Evolutionary conservation across 768 basidiomycete genomes (phyloP).

Genomic region (Porpolomopsis calyptriformis): DNA sequence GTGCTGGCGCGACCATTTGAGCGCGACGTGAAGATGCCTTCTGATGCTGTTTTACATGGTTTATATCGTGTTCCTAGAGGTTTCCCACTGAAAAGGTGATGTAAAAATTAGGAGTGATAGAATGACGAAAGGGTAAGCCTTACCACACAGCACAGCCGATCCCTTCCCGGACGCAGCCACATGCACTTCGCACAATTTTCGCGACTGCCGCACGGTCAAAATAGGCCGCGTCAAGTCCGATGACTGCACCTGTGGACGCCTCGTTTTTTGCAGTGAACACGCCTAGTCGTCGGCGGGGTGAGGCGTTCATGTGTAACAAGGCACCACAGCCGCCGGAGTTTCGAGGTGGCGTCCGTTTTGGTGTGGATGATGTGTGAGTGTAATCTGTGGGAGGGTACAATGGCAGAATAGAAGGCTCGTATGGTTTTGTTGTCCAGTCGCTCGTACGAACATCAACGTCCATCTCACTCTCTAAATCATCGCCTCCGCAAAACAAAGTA

Average conservation of each 20-base stretch:
- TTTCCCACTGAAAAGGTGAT: conserved; percentile 41
- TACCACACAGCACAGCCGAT: conserved; percentile 55
- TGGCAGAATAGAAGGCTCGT: conserved; percentile 28
- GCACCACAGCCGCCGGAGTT: conserved; percentile 54
- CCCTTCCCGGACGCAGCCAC: conserved; percentile 59
- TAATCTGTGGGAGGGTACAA: conserved; percentile 22
- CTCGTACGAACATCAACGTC: conserved; percentile 2
- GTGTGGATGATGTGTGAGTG: conserved; percentile 13
- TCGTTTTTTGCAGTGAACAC: conserved; percentile 50
- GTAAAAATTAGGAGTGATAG: conserved; percentile 8
- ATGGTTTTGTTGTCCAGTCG: conserved; percentile 11
- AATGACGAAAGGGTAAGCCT: conserved; percentile 12
- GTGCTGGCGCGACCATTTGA: conserved; percentile 11
- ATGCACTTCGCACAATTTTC: conserved; percentile 43
- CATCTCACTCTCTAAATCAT: conserved; percentile 12
- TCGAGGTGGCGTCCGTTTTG: conserved; percentile 11
- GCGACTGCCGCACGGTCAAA: conserved; percentile 41
- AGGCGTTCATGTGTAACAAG: conserved; percentile 45
- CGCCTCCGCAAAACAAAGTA: conserved; percentile 31
- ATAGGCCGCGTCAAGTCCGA: conserved; percentile 46
- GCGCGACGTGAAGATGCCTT: conserved; percentile 27
- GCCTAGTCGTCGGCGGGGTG: conserved; percentile 38
- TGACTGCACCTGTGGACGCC: conserved; percentile 40
- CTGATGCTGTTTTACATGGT: conserved; percentile 48
- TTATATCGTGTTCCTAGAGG: conserved; percentile 51